Evolutionary conservation across 2,329 filamentous ascomycete species (phyloP), one percentile per base, ranked within the genome.

Genomic region (Ascochyta koolunga): DNA sequence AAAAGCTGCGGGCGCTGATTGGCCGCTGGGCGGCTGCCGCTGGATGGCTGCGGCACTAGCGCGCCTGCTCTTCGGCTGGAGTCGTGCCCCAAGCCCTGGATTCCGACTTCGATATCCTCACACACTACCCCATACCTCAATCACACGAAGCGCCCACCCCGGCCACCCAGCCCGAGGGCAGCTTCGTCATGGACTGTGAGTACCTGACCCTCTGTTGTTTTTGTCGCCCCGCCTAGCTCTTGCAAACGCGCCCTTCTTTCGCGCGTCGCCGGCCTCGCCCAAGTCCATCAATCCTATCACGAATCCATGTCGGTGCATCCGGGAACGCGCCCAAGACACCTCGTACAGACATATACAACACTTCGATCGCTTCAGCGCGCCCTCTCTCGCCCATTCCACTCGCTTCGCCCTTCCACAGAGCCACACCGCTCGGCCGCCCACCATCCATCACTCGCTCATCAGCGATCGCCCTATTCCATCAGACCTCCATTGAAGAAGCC

Each of bases 131-230:
- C 58, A 71, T 67, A 65, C 67, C 66, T 67, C 56, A 62, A 68
- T 33, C 46, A 40, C 69, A 63, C 65, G 61, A 64, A 59, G 62
- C 50, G 60, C 55, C 54, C 62, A 56, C 52, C 59, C 58, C 66
- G 65, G 72, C 54, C 49, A 36, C 59, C 59, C 42, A 51, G 56
- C 56, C 53, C 53, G 72, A 78, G 79, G 79, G 77, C 78, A 76
- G 78, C 76, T 77, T 74, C 76, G 77, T 72, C 77, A 85, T 86
- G 83, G 82, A 83, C 78, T 81, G 83, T 85, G 76, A 83, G 82
- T 84, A 67, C 64, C 60, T 64, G 68, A 38, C 66, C 69, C 75
- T 65, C 68, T 67, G 68, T 61, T 64, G 54, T 63, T 54, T 56
- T 59, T 67, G 67, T 60, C 68, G 39, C 35, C 53, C 43, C 31